Base-by-base conservation (phyloP, 2,329 filamentous ascomycete genomes). In the Rutstroemia sp. region DNA sequence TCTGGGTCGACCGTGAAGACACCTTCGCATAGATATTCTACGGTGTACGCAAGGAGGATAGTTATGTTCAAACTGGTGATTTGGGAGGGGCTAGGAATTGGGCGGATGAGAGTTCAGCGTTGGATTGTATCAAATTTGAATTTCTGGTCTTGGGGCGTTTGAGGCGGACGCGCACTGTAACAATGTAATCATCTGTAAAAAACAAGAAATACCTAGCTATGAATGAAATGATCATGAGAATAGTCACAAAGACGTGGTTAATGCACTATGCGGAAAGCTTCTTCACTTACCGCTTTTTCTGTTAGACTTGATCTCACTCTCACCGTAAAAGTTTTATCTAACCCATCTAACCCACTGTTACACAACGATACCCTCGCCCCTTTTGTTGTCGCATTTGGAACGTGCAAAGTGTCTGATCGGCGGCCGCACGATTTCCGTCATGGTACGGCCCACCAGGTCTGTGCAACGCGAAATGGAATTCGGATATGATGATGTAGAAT, bases 1-100 rank as follows among this genome's bases (percentile, higher is more conserved):
- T 95, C 44, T 95, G 92, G 83, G 92, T 96, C 48, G 94, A 99
- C 72, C 80, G 91, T 67, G 83, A 83, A 62, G 92, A 99, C 75
- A 92, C 92, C 71, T 95, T 99, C 76, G 92, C 90, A 66, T 97
- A 81, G 78, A 63, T 38, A 50, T 49, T 51, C 48, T 48, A 44
- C 51, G 39, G 52, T 49, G 27, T 52, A 30, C 27, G n/a, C 10
- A 42, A 21, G 10, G 38, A 30, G 38, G 5, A 34, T 12, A 34
- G 10, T 14, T 2, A 55, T 37, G 30, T 38, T 9, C 19, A 44
- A 23, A 42, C 30, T 37, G 34, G 9, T 34, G 30, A 14, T 34
- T 14, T 37, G 18, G 23, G 25, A 27, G 46, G 18, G 50, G 39
- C 21, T 50, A 41, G 18, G 25, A 55, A 30, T 16, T 39, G 37